Percentiles rank a stretch among this genome's conserved stretches.
These are phyloP conservation scores for Penicillium crustosum DNA, from an alignment of 2,329 filamentous ascomycete genomes.

Conservation along the genomic window DNA sequence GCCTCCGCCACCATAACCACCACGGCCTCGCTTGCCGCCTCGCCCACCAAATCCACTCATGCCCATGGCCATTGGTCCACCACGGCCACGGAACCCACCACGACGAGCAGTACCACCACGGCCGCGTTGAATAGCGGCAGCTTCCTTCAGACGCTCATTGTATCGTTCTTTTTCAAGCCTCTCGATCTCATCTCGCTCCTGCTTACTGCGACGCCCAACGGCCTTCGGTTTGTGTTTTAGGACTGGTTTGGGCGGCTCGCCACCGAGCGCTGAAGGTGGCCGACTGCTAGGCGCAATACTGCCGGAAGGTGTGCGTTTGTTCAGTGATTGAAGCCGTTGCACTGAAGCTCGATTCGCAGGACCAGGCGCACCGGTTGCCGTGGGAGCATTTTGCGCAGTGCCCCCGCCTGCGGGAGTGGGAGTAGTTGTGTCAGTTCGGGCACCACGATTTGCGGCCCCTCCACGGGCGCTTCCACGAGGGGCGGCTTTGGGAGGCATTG, in stretches of 20 bases:
- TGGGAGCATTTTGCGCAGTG: constrained; percentile 16
- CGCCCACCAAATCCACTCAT: constrained; percentile 31
- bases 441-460: constrained; percentile 10
- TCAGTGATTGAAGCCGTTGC: constrained; percentile 45
- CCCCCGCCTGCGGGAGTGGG: constrained; percentile 17
- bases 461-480: constrained; percentile 29
- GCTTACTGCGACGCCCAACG: constrained; percentile 45
- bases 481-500: constrained; percentile 39
- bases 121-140: constrained; percentile 40
- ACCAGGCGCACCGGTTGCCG: constrained; percentile 14
- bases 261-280: constrained; percentile 23
- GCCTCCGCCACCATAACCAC: constrained; percentile 24
- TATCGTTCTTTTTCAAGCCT: constrained; percentile 44
- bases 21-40: constrained; percentile 23
- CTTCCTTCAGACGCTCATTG: constrained; percentile 42
- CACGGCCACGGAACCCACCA: constrained; percentile 34
- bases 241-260: constrained; percentile 37
- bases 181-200: constrained; percentile 47
- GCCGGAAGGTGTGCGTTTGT: constrained; percentile 39
- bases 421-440: constrained; percentile 14
- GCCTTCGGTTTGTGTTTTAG: constrained; percentile 47
- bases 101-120: constrained; percentile 34
- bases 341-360: constrained; percentile 36
- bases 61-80: constrained; percentile 27
- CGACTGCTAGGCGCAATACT: constrained; percentile 35